Evolutionary conservation across 176 grass and related monocot genomes (phyloP), one percentile per base, ranked within the genome.

Genomic region (Avena eriantha): DNA sequence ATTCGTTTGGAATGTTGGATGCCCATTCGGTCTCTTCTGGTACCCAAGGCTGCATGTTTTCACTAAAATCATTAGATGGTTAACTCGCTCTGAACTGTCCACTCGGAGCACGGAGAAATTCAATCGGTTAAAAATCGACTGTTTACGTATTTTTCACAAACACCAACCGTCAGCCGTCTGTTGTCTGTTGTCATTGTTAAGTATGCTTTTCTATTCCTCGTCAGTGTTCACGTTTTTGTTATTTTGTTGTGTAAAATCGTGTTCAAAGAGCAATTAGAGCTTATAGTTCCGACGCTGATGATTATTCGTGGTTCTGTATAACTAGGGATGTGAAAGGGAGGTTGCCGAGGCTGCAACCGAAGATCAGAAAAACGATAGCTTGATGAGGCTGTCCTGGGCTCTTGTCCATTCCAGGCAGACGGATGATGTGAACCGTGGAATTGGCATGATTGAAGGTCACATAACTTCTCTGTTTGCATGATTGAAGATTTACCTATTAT

Each of bases 321-420:
- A 10, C 33, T 79, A 98, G 96, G 96, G 96, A 14, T 89, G 84
- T 69, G 96, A 98, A 86, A 87, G 78, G 77, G 96, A 98, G 88
- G 76, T 98, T 43, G 70, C 57, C 12, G 86, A 94, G 54, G 82
- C 92, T 64, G 45, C 64, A 43, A 94, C 43, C 17, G 89, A 90
- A 63, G 88, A 94, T 31, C 88, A 93, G 34, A 94, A 93, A 87
- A 92, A 79, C 6, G 90, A 88, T 41, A 92, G 96, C 47, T 71
- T 98, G 47, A 98, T 98, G 96, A 98, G 96, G 88, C 85, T 95
- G 31, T 98, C 96, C 18, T 95, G 96, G 96, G 93, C 96, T 55
- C 96, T 98, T 65, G 96, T 98, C 53, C 96, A 98, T 73, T 98
- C 96, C 41, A 94, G 70, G 87, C 82, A 94, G 7, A 76, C 85